Evolutionary conservation across 257 asterid genomes (phyloP).

Genomic region (Orobanche coerulescens): DNA sequence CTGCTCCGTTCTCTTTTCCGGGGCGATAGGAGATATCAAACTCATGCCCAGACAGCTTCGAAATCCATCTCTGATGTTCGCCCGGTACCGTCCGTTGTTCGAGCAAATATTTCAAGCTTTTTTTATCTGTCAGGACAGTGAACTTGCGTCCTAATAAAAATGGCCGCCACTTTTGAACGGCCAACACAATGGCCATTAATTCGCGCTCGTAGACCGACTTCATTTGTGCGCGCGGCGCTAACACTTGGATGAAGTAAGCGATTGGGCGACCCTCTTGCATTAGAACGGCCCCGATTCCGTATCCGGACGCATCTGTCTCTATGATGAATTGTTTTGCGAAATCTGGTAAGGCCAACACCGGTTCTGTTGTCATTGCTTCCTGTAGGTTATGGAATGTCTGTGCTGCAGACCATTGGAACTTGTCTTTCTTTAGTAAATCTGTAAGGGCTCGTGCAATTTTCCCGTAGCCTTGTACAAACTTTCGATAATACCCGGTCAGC

Average conservation of each 20-base stretch:
- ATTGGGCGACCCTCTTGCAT: neutral
- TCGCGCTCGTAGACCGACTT: neutral
- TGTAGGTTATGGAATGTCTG: neutral
- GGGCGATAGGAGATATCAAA: neutral
- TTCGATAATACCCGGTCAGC: neutral
- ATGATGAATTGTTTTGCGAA: neutral
- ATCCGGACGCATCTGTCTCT: no score
- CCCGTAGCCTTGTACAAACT: neutral
- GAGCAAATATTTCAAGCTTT: neutral
- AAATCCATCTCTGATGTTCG: neutral
- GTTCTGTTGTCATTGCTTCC: neutral
- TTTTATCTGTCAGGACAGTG: neutral
- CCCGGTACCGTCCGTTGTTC: neutral
- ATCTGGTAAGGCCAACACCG: neutral
- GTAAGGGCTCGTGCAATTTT: neutral
- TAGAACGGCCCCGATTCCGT: no score
- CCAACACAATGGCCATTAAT: no score
- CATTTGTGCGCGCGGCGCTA: neutral
- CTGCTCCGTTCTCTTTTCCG: neutral
- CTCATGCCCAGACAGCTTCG: neutral
- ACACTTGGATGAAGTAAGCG: neutral
- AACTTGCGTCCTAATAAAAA: neutral
- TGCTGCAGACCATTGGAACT: neutral
- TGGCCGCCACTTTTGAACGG: neutral
- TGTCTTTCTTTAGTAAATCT: neutral